Conservation (phyloP, 768 basidiomycete genomes). For the Boletus fagicola region DNA sequence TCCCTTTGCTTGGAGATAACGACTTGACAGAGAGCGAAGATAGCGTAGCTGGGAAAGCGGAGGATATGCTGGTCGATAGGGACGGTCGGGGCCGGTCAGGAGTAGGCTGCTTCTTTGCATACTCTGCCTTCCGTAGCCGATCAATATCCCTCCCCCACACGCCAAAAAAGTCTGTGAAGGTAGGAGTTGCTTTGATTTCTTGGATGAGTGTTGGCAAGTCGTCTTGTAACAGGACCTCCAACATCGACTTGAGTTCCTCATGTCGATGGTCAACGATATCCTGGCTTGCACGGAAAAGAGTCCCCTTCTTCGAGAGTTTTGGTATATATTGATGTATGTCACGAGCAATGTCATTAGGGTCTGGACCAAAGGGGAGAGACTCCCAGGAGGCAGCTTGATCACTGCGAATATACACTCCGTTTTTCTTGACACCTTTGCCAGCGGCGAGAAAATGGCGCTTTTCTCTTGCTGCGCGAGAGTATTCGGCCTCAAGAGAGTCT, state of each 20-base stretch:
- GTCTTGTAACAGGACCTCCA: slow-evolving; percentile 56
- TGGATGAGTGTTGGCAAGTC: slow-evolving; percentile 63
- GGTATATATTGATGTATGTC: slow-evolving; percentile 69
- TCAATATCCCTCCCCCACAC: slow-evolving; percentile 75
- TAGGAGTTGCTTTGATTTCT: slow-evolving; percentile 57
- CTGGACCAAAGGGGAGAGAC: slow-evolving; percentile 80
- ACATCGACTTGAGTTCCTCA: slow-evolving; percentile 55
- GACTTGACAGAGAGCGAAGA: slow-evolving; percentile 10
- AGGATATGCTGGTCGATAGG: slow-evolving; percentile 53
- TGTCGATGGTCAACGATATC: slow-evolving; percentile 63
- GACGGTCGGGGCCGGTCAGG: slow-evolving; percentile 40
- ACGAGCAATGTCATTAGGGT: slow-evolving; percentile 68
- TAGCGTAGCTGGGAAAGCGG: slow-evolving; percentile 48
- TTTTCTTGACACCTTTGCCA: slow-evolving; percentile 74
- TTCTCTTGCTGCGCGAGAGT: slow-evolving; percentile 56
- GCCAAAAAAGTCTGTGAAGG: slow-evolving; percentile 75
- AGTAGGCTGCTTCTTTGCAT: slow-evolving; percentile 17
- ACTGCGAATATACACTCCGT: slow-evolving; percentile 64
- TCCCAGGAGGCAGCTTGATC: slow-evolving; percentile 82
- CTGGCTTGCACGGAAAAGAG: slow-evolving; percentile 69
- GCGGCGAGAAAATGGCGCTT: slow-evolving; percentile 65
- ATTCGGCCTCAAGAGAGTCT: slow-evolving; percentile 64
- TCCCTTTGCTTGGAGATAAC: slow-evolving; percentile 13
- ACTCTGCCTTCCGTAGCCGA: slow-evolving; percentile 42
- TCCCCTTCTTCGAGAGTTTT: slow-evolving; percentile 65